phyloP scores from a whole-genome alignment of 148 eudicot genomes.

The Rhododendron mucronatum region DNA sequence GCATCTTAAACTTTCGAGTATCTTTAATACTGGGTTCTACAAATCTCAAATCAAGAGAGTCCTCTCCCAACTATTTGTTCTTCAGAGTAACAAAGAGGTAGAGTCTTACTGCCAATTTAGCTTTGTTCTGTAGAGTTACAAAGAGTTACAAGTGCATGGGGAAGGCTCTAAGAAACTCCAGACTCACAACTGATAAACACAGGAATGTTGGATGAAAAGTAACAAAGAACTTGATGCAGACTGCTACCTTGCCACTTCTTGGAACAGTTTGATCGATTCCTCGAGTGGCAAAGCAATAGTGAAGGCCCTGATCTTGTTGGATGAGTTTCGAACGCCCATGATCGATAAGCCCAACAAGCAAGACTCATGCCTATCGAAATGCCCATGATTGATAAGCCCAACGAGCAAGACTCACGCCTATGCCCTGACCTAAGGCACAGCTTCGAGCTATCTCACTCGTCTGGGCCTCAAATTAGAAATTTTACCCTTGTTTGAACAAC shows the following conservation, averaged over 20 bases:
- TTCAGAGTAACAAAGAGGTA: neutral
- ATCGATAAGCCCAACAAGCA: neutral
- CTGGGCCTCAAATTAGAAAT: neutral
- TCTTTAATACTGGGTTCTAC: neutral
- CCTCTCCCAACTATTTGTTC: neutral
- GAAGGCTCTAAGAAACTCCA: neutral
- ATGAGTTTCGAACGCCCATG: neutral
- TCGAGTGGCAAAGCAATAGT: neutral
- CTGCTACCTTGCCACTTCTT: neutral
- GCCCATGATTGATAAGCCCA: neutral
- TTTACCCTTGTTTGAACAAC: neutral
- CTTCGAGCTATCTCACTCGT: neutral
- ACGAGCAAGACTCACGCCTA: neutral
- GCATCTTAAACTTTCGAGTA: neutral
- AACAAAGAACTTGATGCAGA: neutral
- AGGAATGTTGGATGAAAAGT: neutral
- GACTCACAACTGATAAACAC: neutral
- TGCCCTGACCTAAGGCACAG: neutral
- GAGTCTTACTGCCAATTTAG: too few species aligned
- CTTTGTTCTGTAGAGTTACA: neutral
- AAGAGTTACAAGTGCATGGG: neutral
- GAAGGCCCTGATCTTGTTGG: neutral
- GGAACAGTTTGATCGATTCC: neutral
- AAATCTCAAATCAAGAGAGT: neutral
- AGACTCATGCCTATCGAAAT: neutral